A percentile compares a stretch with the other conserved stretches of the same genome.
Evolutionary conservation across 805 yeast species (phyloP).

Genomic region (Wickerhamomyces xylosicus): DNA sequence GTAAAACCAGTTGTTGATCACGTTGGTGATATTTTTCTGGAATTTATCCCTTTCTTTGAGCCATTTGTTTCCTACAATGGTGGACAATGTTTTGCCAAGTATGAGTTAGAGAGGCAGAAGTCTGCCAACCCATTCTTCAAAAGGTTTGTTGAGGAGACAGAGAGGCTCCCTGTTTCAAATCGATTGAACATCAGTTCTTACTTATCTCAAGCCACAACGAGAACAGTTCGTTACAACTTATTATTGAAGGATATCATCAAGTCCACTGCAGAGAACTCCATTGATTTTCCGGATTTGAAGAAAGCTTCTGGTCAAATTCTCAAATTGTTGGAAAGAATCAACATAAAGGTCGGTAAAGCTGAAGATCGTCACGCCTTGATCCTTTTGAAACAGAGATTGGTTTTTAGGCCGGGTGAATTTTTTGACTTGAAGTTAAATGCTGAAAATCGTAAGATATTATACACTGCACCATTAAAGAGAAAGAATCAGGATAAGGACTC

Average conservation of each 20-base stretch:
- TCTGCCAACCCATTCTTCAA: slow-evolving; percentile 85
- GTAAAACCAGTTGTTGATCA: slow-evolving; percentile 75
- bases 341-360: slow-evolving; percentile 86
- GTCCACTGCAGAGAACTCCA: slow-evolving; percentile 71
- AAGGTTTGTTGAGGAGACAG: slow-evolving; percentile 87
- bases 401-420: slow-evolving; percentile 72
- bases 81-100: slow-evolving; percentile 88
- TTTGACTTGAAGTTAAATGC: slow-evolving; percentile 79
- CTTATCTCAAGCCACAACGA: slow-evolving; percentile 87
- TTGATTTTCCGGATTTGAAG: slow-evolving; percentile 42
- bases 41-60: slow-evolving; percentile 77
- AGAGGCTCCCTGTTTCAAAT: slow-evolving; percentile 73
- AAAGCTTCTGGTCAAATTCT: slow-evolving; percentile 70
- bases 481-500: slow-evolving; percentile 64
- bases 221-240: slow-evolving; percentile 91
- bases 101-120: slow-evolving; percentile 90
- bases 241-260: slow-evolving; percentile 75
- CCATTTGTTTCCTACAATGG: slow-evolving; percentile 93
- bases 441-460: slow-evolving; percentile 69
- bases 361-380: slow-evolving; percentile 87
- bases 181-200: slow-evolving; percentile 89
- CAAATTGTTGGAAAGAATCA: slow-evolving; percentile 58
- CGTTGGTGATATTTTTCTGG: slow-evolving; percentile 80
- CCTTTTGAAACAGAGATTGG: slow-evolving; percentile 75
- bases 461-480: slow-evolving; percentile 68